phyloP scores from a whole-genome alignment of 2,329 filamentous ascomycete genomes.

The Scorias spongiosa region DNA sequence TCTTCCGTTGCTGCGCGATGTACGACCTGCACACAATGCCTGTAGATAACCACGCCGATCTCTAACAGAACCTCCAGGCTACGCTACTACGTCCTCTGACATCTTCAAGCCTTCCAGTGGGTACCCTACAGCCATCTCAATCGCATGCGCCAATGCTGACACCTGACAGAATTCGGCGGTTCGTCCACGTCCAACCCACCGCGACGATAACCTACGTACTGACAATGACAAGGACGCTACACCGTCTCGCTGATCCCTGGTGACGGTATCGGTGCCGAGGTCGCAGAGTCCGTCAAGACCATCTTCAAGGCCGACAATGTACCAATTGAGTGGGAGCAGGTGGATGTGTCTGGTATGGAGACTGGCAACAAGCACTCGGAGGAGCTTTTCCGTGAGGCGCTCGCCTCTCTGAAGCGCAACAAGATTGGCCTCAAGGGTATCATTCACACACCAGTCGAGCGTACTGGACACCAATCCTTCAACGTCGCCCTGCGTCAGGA shows the following conservation, averaged over 20 bases:
- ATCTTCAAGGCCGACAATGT: conserved; percentile 99
- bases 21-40: conserved; percentile 19
- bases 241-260: conserved; percentile 96
- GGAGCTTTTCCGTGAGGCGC: conserved; percentile 87
- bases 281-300: conserved; percentile 95
- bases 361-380: conserved; percentile 76
- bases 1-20: conserved; percentile 39
- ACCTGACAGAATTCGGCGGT: neutral
- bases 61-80: conserved; percentile 26
- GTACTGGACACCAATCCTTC: conserved; percentile 97
- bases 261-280: conserved; percentile 96
- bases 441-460: conserved; percentile 89
- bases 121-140: conserved; percentile 55
- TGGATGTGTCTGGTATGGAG: conserved; percentile 86
- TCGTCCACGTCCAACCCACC: neutral
- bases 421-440: conserved; percentile 99
- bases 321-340: conserved; percentile 95
- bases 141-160: neutral
- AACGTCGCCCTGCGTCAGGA: conserved; percentile 98
- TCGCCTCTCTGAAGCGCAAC: conserved; percentile 91
- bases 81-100: conserved; percentile 72
- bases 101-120: conserved; percentile 99
- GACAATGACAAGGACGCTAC: conserved; percentile 35
- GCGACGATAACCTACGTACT: neutral
- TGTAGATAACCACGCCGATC: conserved; percentile 4